Evolutionary conservation across 768 basidiomycete genomes (phyloP).

Genomic region (Kwoniella newhampshirensis): DNA sequence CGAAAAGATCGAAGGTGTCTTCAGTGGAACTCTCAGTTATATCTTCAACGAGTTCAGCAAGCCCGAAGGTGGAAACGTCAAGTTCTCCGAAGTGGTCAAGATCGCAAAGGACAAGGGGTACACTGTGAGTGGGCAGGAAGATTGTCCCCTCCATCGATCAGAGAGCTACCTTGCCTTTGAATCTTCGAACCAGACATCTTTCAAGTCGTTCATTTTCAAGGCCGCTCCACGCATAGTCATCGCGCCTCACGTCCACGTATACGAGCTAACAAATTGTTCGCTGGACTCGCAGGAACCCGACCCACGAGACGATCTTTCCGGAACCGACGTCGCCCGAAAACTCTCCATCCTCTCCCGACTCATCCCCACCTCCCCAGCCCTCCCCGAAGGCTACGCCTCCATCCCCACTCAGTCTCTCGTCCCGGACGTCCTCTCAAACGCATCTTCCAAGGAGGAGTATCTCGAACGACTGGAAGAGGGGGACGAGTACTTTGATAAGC

Average conservation of each 20-base stretch:
- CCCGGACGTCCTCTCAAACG: conserved; percentile 68
- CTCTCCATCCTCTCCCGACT: conserved; percentile 89
- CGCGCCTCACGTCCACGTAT: no score
- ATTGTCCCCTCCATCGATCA: background rate
- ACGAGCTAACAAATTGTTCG: background rate
- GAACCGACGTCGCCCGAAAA: conserved; percentile 95
- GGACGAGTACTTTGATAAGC: conserved; percentile 71
- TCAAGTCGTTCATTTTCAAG: no score
- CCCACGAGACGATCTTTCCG: conserved; percentile 93
- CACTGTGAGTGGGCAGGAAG: conserved; percentile 61
- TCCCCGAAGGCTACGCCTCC: conserved; percentile 75
- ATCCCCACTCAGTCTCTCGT: conserved; percentile 84
- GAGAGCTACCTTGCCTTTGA: no score
- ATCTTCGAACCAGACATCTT: no score
- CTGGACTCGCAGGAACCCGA: conserved; percentile 75
- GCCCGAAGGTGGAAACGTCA: conserved; percentile 59
- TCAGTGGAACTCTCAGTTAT: conserved; percentile 96
- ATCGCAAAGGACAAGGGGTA: conserved; percentile 89
- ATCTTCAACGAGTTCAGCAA: conserved; percentile 96
- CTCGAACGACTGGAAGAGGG: conserved; percentile 74
- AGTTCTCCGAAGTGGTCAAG: conserved; percentile 85
- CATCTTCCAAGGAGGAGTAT: conserved; percentile 77
- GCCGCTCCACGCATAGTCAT: no score
- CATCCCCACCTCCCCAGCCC: conserved; percentile 54
- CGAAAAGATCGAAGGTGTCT: conserved; percentile 91